A percentile compares a stretch with the other conserved stretches of the same genome.
phyloP scores from a whole-genome alignment of 768 basidiomycete genomes.

The Leucocoprinus sp. region DNA sequence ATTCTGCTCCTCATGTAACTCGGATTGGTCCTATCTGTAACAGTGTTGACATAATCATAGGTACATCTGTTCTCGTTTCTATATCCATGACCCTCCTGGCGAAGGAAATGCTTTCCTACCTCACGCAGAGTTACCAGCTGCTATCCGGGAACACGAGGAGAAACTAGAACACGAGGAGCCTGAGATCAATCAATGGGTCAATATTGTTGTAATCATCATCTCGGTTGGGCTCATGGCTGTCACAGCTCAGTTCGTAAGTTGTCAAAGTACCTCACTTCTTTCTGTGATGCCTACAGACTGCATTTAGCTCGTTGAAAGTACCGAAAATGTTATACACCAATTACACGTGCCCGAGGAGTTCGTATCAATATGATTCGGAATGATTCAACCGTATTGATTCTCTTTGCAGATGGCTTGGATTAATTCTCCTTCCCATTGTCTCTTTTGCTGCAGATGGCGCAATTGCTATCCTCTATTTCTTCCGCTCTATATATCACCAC shows the following conservation, averaged over 20 bases:
- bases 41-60: no score
- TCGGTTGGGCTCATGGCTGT: slow-evolving; percentile 56
- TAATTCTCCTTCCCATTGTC: slow-evolving; percentile 60
- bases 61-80: slow-evolving; percentile 61
- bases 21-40: background rate
- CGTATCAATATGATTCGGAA: slow-evolving; percentile 14
- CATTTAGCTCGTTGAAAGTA: slow-evolving; percentile 54
- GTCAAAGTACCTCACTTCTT: background rate
- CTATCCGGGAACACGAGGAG: slow-evolving; percentile 32
- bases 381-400: background rate
- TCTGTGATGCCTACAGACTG: background rate
- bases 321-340: slow-evolving; percentile 42
- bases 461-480: slow-evolving; percentile 50
- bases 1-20: slow-evolving; percentile 53
- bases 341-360: slow-evolving; percentile 46
- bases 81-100: slow-evolving; percentile 64
- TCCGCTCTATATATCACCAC: slow-evolving; percentile 33
- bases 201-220: slow-evolving; percentile 40
- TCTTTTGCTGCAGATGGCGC: slow-evolving; percentile 69
- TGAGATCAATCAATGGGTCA: no score
- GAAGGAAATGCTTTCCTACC: slow-evolving; percentile 37
- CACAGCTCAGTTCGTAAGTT: slow-evolving; percentile 63
- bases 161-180: no score
- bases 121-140: slow-evolving; percentile 36
- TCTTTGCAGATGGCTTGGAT: slow-evolving; percentile 54